Conservation (phyloP, 768 basidiomycete genomes). For the Macrolepiota fuliginosa region DNA sequence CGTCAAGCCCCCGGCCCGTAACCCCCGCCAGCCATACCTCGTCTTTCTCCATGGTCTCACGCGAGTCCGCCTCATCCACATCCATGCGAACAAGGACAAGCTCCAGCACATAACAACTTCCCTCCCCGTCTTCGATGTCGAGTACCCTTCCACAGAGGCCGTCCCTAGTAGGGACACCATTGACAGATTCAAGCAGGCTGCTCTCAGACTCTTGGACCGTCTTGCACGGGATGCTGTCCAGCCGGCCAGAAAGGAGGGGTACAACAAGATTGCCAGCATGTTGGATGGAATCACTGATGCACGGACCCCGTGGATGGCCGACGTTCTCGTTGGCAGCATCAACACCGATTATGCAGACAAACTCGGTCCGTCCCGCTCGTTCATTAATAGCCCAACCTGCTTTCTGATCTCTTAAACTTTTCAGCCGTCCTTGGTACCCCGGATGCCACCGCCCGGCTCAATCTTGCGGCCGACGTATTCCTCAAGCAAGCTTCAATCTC, state of each 20-base stretch:
- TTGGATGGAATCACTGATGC: conserved; percentile 68
- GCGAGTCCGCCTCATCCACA: conserved; percentile 52
- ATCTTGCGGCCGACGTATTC: conserved; percentile 67
- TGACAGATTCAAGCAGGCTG: conserved; percentile 67
- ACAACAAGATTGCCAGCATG: conserved; percentile 66
- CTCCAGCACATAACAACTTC: conserved; percentile 25
- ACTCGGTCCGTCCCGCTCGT: conserved; percentile 47
- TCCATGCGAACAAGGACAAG: conserved; percentile 22
- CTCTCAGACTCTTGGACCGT: conserved; percentile 64
- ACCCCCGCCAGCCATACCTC: conserved; percentile 58
- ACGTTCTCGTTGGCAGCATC: conserved; percentile 66
- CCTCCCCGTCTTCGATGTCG: conserved; percentile 41
- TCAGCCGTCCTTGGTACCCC: conserved; percentile 61
- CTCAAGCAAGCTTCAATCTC: conserved; percentile 74
- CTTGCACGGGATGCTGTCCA: conserved; percentile 49
- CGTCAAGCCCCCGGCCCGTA: conserved; percentile 55
- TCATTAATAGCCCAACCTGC: not conserved
- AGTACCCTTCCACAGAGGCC: conserved; percentile 44
- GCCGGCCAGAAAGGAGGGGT: conserved; percentile 60
- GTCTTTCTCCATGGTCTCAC: conserved; percentile 73
- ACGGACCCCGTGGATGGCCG: conserved; percentile 72
- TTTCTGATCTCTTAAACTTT: not conserved
- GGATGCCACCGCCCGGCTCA: conserved; percentile 60
- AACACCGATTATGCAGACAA: conserved; percentile 70
- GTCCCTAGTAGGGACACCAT: conserved; percentile 53